Conservation (phyloP, 257 asterid genomes). For the Nicotiana attenuata region DNA sequence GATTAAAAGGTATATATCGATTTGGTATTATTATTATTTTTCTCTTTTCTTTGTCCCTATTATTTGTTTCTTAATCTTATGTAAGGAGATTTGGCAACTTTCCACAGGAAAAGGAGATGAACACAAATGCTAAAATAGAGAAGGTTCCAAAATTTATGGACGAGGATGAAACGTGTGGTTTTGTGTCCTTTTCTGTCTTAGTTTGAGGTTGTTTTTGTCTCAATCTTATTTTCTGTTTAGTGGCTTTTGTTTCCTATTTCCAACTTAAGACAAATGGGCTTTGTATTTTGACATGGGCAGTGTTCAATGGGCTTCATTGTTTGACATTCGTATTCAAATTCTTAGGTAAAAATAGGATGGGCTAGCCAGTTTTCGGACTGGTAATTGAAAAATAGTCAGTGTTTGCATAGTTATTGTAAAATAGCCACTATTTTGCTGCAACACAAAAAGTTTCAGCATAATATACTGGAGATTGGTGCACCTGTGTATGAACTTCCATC, state of each 20-base stretch:
- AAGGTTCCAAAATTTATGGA: constrained; percentile 2
- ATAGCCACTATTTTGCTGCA: too few species aligned
- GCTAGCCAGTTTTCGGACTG: too few species aligned
- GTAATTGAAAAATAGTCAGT: too few species aligned
- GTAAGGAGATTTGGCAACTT: background rate
- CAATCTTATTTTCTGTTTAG: background rate
- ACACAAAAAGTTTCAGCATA: too few species aligned
- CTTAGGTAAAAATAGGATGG: too few species aligned
- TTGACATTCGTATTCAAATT: background rate
- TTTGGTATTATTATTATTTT: background rate
- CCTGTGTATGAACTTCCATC: too few species aligned
- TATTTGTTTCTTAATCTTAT: background rate
- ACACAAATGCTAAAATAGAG: background rate
- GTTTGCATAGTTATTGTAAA: too few species aligned
- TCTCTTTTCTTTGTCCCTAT: background rate
- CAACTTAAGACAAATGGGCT: too few species aligned
- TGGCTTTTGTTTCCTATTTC: too few species aligned
- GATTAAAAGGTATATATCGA: background rate
- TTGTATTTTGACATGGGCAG: too few species aligned
- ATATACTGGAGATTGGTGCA: too few species aligned
- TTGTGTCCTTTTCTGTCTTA: background rate
- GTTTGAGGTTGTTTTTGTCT: background rate
- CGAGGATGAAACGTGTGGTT: constrained; percentile 1
- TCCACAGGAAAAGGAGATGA: background rate
- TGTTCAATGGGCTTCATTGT: background rate